phyloP scores from a whole-genome alignment of 495 filamentous ascomycete species.

The Delitschia confertaspora region DNA sequence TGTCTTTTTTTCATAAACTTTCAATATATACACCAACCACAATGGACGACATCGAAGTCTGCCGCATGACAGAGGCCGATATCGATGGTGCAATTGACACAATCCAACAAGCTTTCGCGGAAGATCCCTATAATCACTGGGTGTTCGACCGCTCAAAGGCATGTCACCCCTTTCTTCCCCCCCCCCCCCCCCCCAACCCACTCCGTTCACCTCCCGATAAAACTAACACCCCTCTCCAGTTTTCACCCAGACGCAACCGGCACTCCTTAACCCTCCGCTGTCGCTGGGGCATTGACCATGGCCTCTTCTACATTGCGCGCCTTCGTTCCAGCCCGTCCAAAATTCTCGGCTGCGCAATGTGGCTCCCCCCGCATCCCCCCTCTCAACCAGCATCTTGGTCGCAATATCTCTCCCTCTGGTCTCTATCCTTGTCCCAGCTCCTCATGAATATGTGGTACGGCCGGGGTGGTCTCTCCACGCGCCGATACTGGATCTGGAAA shows the following conservation, averaged over 20 bases:
- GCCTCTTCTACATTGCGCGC: constrained; percentile 56
- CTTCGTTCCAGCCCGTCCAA: constrained; percentile 34
- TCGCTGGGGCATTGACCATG: constrained; percentile 53
- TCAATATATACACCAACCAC: not conserved
- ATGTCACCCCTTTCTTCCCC: constrained; percentile 16
- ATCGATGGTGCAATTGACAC: constrained; percentile 53
- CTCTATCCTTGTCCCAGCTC: constrained; percentile 51
- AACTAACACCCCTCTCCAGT: constrained; percentile 34
- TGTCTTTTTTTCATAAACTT: not conserved
- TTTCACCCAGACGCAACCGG: constrained; percentile 49
- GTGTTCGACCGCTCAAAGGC: constrained; percentile 49
- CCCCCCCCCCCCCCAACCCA: constrained; percentile 16
- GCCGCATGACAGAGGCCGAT: constrained; percentile 47
- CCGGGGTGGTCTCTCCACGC: constrained; percentile 53
- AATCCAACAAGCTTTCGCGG: constrained; percentile 51
- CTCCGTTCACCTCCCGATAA: constrained; percentile 14
- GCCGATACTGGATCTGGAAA: constrained; percentile 60
- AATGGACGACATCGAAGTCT: constrained; percentile 40
- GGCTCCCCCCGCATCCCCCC: constrained; percentile 45
- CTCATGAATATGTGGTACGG: constrained; percentile 55
- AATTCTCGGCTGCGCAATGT: constrained; percentile 56
- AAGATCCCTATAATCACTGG: constrained; percentile 60
- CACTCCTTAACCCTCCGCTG: constrained; percentile 55
- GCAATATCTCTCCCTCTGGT: constrained; percentile 49
- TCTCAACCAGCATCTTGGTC: constrained; percentile 43